Percentiles rank a stretch among this genome's conserved stretches.
Evolutionary conservation across 768 basidiomycete genomes (phyloP).

Genomic region (Pleurotus giganteus): DNA sequence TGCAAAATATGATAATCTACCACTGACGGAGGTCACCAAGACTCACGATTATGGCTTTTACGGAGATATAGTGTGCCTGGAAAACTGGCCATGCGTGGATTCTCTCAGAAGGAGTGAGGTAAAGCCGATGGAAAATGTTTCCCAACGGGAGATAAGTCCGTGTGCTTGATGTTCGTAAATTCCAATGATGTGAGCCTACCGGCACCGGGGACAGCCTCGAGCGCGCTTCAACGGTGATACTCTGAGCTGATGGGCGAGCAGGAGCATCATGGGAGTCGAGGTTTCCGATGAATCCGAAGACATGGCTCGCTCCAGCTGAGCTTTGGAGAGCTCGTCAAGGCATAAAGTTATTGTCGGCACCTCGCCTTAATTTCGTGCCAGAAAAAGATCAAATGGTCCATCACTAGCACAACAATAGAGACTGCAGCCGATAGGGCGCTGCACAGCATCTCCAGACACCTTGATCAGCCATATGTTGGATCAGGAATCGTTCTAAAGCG

Average conservation of each 20-base stretch:
- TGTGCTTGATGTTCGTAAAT: too few species aligned
- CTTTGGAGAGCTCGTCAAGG: constrained; percentile 20
- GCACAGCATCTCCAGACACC: constrained; percentile 49
- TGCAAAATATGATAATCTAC: constrained; percentile 21
- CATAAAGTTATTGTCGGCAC: constrained; percentile 56
- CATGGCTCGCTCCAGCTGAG: constrained; percentile 59
- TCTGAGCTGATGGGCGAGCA: constrained; percentile 48
- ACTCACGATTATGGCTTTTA: constrained; percentile 17
- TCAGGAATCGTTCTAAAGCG: constrained; percentile 51
- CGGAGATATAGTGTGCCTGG: constrained; percentile 47
- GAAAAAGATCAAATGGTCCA: constrained; percentile 10
- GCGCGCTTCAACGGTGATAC: constrained; percentile 59
- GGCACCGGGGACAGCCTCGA: constrained; percentile 64
- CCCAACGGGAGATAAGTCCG: constrained; percentile 11
- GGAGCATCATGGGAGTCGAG: constrained; percentile 56
- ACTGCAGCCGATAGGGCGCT: constrained; percentile 45
- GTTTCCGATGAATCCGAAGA: constrained; percentile 64
- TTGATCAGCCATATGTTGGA: constrained; percentile 63
- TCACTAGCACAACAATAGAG: neutral
- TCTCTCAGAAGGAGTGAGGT: constrained; percentile 49
- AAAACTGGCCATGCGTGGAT: constrained; percentile 56
- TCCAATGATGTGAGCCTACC: constrained; percentile 18
- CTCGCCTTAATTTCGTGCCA: constrained; percentile 22
- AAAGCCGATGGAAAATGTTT: constrained; percentile 55
- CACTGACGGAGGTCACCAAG: too few species aligned